Conservation (phyloP, 2,329 filamentous ascomycete species). For the Scytalidium lignicola region DNA sequence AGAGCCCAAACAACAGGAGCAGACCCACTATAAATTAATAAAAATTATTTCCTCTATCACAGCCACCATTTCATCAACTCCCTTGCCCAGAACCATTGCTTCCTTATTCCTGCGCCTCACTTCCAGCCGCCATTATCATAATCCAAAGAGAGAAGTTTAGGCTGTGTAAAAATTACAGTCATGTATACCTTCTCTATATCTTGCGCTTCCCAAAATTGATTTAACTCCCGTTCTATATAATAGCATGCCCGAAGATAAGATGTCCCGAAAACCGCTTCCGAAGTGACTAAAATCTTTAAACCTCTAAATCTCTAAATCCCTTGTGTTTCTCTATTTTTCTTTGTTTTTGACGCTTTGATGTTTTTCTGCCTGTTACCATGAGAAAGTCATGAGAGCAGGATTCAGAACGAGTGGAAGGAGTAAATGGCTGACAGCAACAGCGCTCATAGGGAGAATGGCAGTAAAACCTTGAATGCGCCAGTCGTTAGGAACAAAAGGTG, state of each 20-base stretch:
- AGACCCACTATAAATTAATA: not conserved
- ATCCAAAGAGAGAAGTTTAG: not conserved
- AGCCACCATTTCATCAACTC: not conserved
- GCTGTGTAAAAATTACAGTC: not conserved
- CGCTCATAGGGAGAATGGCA: constrained; percentile 71
- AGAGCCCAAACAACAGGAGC: not conserved
- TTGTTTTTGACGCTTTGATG: not conserved
- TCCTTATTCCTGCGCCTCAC: not conserved
- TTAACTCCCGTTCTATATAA: not conserved
- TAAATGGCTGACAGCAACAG: constrained; percentile 64
- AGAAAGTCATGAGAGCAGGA: constrained; percentile 76
- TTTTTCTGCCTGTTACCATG: constrained; percentile 49
- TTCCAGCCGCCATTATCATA: not conserved
- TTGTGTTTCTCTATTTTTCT: no score
- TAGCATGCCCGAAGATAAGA: not conserved
- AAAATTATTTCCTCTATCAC: not conserved
- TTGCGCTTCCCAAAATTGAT: not conserved
- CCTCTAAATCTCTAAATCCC: no score
- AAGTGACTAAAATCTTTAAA: not conserved
- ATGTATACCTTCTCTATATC: not conserved
- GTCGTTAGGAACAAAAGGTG: constrained; percentile 57
- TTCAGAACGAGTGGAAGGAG: constrained; percentile 69
- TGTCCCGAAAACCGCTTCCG: not conserved
- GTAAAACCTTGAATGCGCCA: constrained; percentile 68
- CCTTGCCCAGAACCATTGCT: not conserved